Conservation (phyloP, 2,329 filamentous ascomycete species). For the Aspergillaceae sp. region DNA sequence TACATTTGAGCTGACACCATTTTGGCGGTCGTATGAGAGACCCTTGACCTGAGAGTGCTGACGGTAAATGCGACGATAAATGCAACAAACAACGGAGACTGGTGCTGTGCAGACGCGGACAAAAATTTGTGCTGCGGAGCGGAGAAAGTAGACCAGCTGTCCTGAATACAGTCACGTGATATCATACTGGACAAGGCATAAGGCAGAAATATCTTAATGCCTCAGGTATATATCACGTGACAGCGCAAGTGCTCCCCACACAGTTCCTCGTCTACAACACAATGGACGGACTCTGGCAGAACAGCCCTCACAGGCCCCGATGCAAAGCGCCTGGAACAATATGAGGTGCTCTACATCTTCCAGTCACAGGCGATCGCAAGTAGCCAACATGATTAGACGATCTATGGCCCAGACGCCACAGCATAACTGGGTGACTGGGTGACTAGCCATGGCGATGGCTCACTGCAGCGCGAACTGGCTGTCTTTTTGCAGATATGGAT, state of each 20-base stretch:
- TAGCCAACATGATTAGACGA: neutral
- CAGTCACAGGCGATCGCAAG: no score
- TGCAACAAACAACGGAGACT: constrained; percentile 2
- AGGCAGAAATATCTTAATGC: no score
- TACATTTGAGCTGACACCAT: constrained; percentile 63
- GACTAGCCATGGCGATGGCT: neutral
- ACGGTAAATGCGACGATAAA: neutral
- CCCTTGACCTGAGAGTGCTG: constrained; percentile 8
- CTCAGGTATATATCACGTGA: neutral
- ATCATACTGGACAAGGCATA: no score
- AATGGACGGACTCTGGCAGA: neutral
- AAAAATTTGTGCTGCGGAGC: constrained; percentile 12
- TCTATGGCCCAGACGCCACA: neutral
- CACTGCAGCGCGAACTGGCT: neutral
- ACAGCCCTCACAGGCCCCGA: no score
- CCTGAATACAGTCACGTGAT: constrained; percentile 16
- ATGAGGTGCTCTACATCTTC: no score
- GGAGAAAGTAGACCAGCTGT: constrained; percentile 18
- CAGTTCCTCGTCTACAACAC: neutral
- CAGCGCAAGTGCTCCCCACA: neutral
- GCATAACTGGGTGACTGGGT: neutral
- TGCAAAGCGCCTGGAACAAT: no score
- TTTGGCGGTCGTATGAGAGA: constrained; percentile 27
- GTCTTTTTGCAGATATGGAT: constrained; percentile 2
- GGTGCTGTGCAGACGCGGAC: constrained; percentile 8